Conservation (phyloP, 2,329 filamentous ascomycete genomes). For the Monosporascus sp. region DNA sequence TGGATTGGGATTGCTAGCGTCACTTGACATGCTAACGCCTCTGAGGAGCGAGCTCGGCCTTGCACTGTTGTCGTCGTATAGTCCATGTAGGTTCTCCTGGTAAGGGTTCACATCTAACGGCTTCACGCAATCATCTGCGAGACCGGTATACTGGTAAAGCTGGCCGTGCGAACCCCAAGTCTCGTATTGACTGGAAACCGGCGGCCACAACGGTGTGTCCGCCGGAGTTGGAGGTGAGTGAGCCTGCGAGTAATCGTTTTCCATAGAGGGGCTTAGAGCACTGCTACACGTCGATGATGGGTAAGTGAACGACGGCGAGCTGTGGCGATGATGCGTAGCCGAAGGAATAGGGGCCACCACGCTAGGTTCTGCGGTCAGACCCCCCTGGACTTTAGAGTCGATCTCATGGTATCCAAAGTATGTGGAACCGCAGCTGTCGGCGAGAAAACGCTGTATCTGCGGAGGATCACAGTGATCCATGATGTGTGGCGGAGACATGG, state of each 20-base stretch:
- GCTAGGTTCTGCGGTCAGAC: conserved; percentile 7
- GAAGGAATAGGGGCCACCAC: conserved; percentile 13
- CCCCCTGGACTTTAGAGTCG: conserved; percentile 12
- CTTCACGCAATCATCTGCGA: conserved; percentile 29
- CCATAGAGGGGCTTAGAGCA: conserved; percentile 31
- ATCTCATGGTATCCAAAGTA: conserved; percentile 15
- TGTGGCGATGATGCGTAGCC: conserved; percentile 21
- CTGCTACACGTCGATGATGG: conserved; percentile 32
- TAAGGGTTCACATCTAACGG: conserved; percentile 27
- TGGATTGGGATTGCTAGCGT: conserved; percentile 17
- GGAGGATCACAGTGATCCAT: conserved; percentile 14
- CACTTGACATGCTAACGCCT: conserved; percentile 28
- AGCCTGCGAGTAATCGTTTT: conserved; percentile 32
- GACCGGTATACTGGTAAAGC: conserved; percentile 22
- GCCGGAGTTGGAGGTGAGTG: conserved; percentile 32
- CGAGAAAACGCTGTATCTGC: conserved; percentile 23
- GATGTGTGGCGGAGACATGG: conserved; percentile 10
- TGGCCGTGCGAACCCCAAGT: conserved; percentile 19
- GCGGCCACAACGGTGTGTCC: conserved; percentile 27
- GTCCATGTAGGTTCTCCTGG: conserved; percentile 22
- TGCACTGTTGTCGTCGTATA: conserved; percentile 22
- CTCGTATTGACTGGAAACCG: conserved; percentile 21
- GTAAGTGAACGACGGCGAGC: conserved; percentile 33
- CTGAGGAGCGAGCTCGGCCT: conserved; percentile 18
- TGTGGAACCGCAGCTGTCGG: conserved; percentile 21